Evolutionary conservation across 2,329 filamentous ascomycete genomes (phyloP).

Genomic region (Microsporum audouinii): DNA sequence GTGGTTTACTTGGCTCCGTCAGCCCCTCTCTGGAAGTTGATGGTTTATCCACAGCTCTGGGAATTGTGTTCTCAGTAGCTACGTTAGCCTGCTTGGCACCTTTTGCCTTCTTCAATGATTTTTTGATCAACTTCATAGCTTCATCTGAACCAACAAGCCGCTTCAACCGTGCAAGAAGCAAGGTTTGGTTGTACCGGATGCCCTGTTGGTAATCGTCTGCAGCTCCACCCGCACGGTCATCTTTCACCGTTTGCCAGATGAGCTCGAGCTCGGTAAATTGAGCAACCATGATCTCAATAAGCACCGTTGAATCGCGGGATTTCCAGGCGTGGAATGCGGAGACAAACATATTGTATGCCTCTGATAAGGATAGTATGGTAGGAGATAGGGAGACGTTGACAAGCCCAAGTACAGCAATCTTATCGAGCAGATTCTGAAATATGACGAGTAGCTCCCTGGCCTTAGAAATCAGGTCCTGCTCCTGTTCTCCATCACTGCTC

Average conservation of each 20-base stretch:
- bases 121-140: conserved; percentile 48
- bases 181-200: conserved; percentile 55
- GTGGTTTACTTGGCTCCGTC: conserved; percentile 17
- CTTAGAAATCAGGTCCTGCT: conserved; percentile 50
- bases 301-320: conserved; percentile 49
- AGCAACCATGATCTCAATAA: conserved; percentile 55
- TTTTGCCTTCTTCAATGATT: conserved; percentile 49
- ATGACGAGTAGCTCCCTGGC: conserved; percentile 46
- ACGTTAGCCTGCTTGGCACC: conserved; percentile 41
- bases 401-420: conserved; percentile 37
- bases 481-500: conserved; percentile 50
- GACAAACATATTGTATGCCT: conserved; percentile 49
- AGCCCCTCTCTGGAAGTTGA: conserved; percentile 21
- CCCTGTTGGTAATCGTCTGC: conserved; percentile 53
- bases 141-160: conserved; percentile 50
- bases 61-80: conserved; percentile 45
- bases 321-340: conserved; percentile 56
- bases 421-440: conserved; percentile 44
- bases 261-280: conserved; percentile 55
- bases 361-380: conserved; percentile 39
- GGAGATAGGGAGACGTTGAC: conserved; percentile 34
- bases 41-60: conserved; percentile 40
- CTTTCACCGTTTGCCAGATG: conserved; percentile 57
- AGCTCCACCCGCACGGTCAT: conserved; percentile 49
- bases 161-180: conserved; percentile 51